A percentile compares a stretch with the other conserved stretches of the same genome.
These are phyloP conservation scores for Phaeosphaeria sp. DNA, from an alignment of 2,329 filamentous ascomycete species.

Conservation along the genomic window DNA sequence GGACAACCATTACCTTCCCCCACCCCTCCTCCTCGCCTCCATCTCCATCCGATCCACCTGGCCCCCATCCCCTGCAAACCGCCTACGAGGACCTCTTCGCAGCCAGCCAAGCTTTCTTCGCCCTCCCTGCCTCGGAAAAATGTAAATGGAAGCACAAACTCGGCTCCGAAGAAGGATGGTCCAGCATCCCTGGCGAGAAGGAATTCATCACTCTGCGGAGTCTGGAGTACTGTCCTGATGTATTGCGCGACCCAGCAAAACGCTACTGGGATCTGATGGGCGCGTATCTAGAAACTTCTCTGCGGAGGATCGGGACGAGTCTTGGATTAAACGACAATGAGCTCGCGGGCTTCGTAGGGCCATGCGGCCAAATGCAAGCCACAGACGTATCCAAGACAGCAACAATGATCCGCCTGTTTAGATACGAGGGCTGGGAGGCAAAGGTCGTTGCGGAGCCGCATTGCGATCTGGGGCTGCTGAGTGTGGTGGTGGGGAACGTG, in stretches of 20 bases:
- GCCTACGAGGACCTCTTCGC: slow-evolving; percentile 39
- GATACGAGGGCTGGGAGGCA: slow-evolving; percentile 44
- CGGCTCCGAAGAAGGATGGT: slow-evolving; percentile 47
- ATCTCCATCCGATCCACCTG: neutral
- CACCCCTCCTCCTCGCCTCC: slow-evolving; percentile 6
- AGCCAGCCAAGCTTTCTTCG: slow-evolving; percentile 43
- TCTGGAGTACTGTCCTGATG: slow-evolving; percentile 38
- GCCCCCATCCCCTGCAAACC: slow-evolving; percentile 37
- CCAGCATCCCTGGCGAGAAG: slow-evolving; percentile 45
- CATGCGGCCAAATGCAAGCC: slow-evolving; percentile 28
- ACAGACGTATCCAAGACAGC: slow-evolving; percentile 34
- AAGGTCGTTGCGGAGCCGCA: slow-evolving; percentile 49
- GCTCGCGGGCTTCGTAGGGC: slow-evolving; percentile 35
- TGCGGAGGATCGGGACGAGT: slow-evolving; percentile 31
- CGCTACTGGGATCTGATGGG: slow-evolving; percentile 44
- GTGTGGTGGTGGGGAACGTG: slow-evolving; percentile 42
- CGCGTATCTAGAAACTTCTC: slow-evolving; percentile 26
- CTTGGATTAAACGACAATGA: slow-evolving; percentile 27
- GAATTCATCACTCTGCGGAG: slow-evolving; percentile 49
- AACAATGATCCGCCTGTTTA: slow-evolving; percentile 46
- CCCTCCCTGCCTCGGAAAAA: slow-evolving; percentile 32
- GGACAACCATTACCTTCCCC: slow-evolving; percentile 46
- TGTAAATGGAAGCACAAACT: slow-evolving; percentile 40
- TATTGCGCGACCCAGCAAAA: slow-evolving; percentile 37
- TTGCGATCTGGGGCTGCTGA: slow-evolving; percentile 44